Base-by-base conservation (phyloP, 371 early-diverging fungal species). In the Vittaforma corneae region DNA sequence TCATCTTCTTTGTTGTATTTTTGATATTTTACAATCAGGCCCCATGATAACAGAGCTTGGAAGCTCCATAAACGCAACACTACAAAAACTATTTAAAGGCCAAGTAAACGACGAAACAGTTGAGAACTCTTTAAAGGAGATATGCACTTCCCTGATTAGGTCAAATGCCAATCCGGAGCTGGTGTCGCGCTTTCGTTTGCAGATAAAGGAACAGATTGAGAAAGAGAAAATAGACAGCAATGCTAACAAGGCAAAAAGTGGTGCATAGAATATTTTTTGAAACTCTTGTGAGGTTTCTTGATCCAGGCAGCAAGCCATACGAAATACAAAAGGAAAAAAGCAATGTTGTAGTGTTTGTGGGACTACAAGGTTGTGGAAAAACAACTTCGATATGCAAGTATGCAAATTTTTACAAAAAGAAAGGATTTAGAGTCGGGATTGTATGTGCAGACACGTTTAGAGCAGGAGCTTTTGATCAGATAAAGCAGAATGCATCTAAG, bases 391-490 rank as follows among this genome's bases (percentile, higher is more conserved):
- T 95, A 82, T 95, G 95, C 42, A 97, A 97, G 81, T 84, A 95
- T 62, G 97, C 95, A 0, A 82, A 86, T 26, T 86, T 88, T 72
- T 97, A 97, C 75, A 89, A 89, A 77, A 85, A 91, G 62, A 92
- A 93, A 80, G 94, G 95, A 0, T 93, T 88, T 85, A 95, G 93
- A 74, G 87, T 87, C 0, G 90, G 90, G 11, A 79, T 97, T 48
- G 93, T 97, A 1, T 95, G 96, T 79, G 90, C 96, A 1, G 98
- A 97, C 80, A 97, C 98, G 2, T 97, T 95, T 80, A 88, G 98
- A 79, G 98, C 98, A 53, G 98, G 98, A 81, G 98, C 98, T 2
- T 96, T 92, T 79, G 98, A 95, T 81, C 98, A 97, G 81, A 83
- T 97, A 66, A 92, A 90, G 78, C 97, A 97, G 74, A 97, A 97